Percentiles rank a stretch among this genome's conserved stretches.
Conservation (phyloP, 2,329 filamentous ascomycete species). For the Pseudocercospora fijiensis region DNA sequence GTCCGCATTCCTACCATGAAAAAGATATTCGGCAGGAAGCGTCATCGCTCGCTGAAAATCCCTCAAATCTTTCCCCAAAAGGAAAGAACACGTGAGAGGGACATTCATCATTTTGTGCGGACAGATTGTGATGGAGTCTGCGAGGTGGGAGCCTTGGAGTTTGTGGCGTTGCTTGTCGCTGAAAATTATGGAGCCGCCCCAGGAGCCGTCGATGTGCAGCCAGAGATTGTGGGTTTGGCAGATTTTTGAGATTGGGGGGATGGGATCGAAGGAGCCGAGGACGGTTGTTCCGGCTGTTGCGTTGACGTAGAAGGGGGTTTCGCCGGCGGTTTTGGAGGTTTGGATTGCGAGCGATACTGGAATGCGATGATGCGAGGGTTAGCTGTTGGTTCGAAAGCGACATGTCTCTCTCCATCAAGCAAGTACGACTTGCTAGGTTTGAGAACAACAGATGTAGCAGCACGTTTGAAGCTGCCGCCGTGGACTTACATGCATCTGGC, state of each 20-base stretch:
- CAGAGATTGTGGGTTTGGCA: conserved; percentile 74
- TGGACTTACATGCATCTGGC: conserved; percentile 56
- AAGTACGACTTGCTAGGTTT: too few relatives aligned
- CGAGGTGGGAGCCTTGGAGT: conserved; percentile 68
- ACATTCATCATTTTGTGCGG: conserved; percentile 97
- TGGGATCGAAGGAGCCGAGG: conserved; percentile 81
- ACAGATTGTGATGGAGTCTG: conserved; percentile 82
- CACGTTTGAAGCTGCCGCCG: too few relatives aligned
- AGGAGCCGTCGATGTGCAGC: conserved; percentile 90
- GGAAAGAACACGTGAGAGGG: conserved; percentile 85
- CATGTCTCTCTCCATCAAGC: too few relatives aligned
- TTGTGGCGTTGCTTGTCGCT: conserved; percentile 62
- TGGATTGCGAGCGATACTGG: conserved; percentile 60
- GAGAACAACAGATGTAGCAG: too few relatives aligned
- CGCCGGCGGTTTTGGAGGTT: conserved; percentile 63
- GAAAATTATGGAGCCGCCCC: conserved; percentile 85
- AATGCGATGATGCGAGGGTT: too few relatives aligned
- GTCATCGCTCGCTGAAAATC: conserved; percentile 83
- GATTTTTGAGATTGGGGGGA: conserved; percentile 66
- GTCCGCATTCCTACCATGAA: conserved; percentile 38
- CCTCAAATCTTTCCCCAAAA: conserved; percentile 73
- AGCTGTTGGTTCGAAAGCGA: too few relatives aligned
- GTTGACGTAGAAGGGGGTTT: conserved; percentile 91
- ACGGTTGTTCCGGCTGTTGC: conserved; percentile 95
- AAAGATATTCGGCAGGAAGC: conserved; percentile 74